Percentiles rank a stretch among this genome's conserved stretches.
Conservation (phyloP, 2,329 filamentous ascomycete species). For the Amauroascus verrucosus region DNA sequence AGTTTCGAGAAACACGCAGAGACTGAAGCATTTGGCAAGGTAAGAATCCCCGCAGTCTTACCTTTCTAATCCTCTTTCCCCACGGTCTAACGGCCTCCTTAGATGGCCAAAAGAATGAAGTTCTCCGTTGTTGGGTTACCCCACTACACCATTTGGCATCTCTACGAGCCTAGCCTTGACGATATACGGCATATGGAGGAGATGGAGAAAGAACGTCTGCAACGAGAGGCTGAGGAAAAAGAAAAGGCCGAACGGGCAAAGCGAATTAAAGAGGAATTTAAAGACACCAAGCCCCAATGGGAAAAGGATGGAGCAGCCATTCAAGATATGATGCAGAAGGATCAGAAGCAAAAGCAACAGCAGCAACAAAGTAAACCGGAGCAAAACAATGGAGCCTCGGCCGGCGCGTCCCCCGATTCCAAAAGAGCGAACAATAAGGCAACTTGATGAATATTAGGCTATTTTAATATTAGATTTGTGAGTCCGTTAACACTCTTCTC, state of each 20-base stretch:
- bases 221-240: constrained; percentile 68
- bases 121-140: constrained; percentile 92
- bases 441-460: constrained; percentile 1
- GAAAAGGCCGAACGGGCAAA: constrained; percentile 61
- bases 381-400: background rate
- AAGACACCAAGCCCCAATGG: constrained; percentile 69
- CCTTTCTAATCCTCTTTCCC: background rate
- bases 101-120: constrained; percentile 97
- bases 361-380: constrained; percentile 1
- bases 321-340: constrained; percentile 50
- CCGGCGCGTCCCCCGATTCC: background rate
- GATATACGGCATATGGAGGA: constrained; percentile 97
- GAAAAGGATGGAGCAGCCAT: constrained; percentile 79
- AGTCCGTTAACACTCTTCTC: background rate
- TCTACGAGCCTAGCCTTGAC: constrained; percentile 97
- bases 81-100: background rate
- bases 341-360: constrained; percentile 11
- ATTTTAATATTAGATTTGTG: constrained; percentile 15
- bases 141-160: constrained; percentile 98
- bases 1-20: constrained; percentile 98
- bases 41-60: constrained; percentile 34
- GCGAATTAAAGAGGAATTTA: constrained; percentile 71
- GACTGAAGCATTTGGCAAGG: constrained; percentile 97
- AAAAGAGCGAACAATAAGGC: background rate
- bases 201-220: constrained; percentile 80